These are phyloP conservation scores for Gillenia trifoliata DNA, from an alignment of 306 rosid genomes.

Conservation along the genomic window DNA sequence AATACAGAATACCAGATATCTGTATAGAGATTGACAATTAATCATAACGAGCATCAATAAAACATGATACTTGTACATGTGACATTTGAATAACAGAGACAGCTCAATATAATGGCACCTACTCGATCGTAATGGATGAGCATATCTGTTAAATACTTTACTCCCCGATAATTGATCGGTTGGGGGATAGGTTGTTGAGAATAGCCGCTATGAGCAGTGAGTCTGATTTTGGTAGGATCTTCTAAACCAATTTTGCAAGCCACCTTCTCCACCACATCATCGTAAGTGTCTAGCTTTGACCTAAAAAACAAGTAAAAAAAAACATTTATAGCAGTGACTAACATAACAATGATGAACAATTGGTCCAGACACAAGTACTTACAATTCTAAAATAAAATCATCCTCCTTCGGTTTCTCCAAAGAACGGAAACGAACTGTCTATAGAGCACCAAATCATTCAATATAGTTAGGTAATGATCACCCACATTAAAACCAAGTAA, in stretches of 20 bases:
- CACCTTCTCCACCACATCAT: constrained; percentile 61
- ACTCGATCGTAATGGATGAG: constrained; percentile 69
- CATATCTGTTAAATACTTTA: constrained; percentile 70
- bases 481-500: too few relatives aligned
- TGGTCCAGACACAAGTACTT: constrained; percentile 29
- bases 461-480: constrained; percentile 12
- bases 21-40: constrained; percentile 21
- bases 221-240: constrained; percentile 78
- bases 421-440: constrained; percentile 81
- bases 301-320: constrained; percentile 25
- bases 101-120: constrained; percentile 9
- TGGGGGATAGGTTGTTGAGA: constrained; percentile 86
- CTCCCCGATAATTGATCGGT: constrained; percentile 68
- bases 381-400: constrained; percentile 77
- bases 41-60: constrained; percentile 11
- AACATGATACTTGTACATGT: too few relatives aligned
- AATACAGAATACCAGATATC: constrained; percentile 63
- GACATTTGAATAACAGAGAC: background rate
- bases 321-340: background rate
- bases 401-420: constrained; percentile 91
- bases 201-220: constrained; percentile 74
- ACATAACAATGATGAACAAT: background rate
- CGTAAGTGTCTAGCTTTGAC: constrained; percentile 55
- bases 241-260: constrained; percentile 52
- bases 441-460: constrained; percentile 29